These are phyloP conservation scores for Pythium aquatile DNA, from an alignment of 352 stramenopile genomes.

Conservation along the genomic window DNA sequence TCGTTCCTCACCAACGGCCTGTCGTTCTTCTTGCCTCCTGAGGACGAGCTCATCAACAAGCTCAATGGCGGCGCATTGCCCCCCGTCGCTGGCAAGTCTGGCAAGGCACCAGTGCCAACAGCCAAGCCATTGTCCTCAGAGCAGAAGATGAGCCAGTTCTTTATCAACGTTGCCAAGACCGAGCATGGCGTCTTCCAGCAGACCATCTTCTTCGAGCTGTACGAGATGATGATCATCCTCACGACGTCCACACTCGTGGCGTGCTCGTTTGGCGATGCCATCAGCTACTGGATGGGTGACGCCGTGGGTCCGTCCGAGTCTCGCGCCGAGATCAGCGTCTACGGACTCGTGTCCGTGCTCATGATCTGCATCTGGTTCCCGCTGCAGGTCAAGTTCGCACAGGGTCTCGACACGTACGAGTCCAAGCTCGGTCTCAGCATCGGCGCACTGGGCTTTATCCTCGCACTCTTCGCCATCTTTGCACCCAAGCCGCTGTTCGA, in stretches of 20 bases:
- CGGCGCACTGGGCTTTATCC: constrained; percentile 54
- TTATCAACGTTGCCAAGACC: constrained; percentile 67
- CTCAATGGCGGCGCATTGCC: constrained; percentile 47
- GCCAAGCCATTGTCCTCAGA: constrained; percentile 41
- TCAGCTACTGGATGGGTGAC: constrained; percentile 34
- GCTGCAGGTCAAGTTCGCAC: constrained; percentile 67
- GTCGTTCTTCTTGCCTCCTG: constrained; percentile 74
- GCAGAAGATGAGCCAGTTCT: constrained; percentile 73
- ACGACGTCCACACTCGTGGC: constrained; percentile 51
- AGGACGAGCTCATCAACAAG: constrained; percentile 65
- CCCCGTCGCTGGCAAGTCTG: constrained; percentile 8
- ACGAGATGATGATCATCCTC: constrained; percentile 79
- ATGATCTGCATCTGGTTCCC: constrained; percentile 74
- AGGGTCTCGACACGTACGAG: constrained; percentile 61
- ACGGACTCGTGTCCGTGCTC: constrained; percentile 61
- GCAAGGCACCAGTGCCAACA: constrained; percentile 24
- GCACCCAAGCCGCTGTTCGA: constrained; percentile 58
- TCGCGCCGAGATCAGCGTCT: constrained; percentile 55
- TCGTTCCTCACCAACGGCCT: constrained; percentile 58
- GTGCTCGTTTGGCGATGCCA: constrained; percentile 41
- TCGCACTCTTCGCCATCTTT: constrained; percentile 59
- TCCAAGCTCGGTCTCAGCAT: constrained; percentile 52
- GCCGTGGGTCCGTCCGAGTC: constrained; percentile 12
- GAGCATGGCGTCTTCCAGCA: constrained; percentile 63
- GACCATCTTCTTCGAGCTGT: constrained; percentile 81